Evolutionary conservation across 441 rosid species (phyloP), one percentile per base, ranked within the genome.

Genomic region (Corymbia citriodora): DNA sequence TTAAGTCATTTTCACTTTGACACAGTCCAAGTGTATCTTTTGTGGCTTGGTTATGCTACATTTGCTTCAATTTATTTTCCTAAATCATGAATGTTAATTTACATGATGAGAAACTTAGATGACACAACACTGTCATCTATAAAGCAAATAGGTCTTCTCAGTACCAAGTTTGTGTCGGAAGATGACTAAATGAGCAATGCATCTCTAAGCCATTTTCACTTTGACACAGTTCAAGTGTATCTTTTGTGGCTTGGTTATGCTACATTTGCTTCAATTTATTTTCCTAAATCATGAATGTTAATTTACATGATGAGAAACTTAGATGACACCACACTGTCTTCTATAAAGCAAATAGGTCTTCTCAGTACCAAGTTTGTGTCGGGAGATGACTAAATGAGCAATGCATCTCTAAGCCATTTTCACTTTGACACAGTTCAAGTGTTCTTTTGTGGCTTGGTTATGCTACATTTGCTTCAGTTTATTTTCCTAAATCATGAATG

Each of bases 131-230:
- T 4, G 88, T 55, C 88, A 33, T 87, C 68, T 45, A 87, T 59
- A 87, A 54, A 87, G 65, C 55, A 87, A 54, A 36, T 36, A 45
- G 88, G 88, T 33, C n/a, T 33, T 87, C 27, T 50, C 7, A 21
- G 50, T 87, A 36, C 88, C 88, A 33, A 55, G 88, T 87, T n/a
- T 87, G 65, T 87, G 88, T 87, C 68, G 50, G 88, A 87, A 87
- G 88, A 87, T 87, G 88, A 87, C 88, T 55, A 79, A 79, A 79
- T 79, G 52, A 79, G n/a, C n/a, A 2, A 79, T 79, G 85, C 85
- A 79, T 79, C 9, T 25, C 85, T 45, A 6, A 79, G 85, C 85
- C 85, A 79, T 31, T 79, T 23, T 79, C 52, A 13, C 85, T 79
- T 79, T 25, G 85, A 45, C n/a, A 45, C 85, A 7, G 52, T 79